Evolutionary conservation across 2,329 filamentous ascomycete species (phyloP).

Genomic region (Cladosporium sp.): DNA sequence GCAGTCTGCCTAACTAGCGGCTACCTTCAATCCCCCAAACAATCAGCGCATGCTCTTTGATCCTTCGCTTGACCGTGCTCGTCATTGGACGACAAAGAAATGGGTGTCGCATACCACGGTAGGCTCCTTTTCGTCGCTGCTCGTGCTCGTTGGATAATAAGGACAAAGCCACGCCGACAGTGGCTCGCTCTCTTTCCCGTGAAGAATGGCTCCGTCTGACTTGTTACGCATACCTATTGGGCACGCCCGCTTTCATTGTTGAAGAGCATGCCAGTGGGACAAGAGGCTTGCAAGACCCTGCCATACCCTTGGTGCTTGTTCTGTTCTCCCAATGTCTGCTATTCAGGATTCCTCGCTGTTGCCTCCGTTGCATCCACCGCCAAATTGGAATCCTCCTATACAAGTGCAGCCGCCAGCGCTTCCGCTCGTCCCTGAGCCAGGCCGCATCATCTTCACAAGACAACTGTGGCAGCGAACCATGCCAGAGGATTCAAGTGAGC

Average conservation of each 20-base stretch:
- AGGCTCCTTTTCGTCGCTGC: slow-evolving; percentile 24
- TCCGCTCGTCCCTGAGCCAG: slow-evolving; percentile 26
- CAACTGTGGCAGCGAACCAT: slow-evolving; percentile 43
- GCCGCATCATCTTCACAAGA: slow-evolving; percentile 40
- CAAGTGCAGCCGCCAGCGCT: slow-evolving; percentile 32
- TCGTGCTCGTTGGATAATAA: slow-evolving; percentile 31
- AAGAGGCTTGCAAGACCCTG: slow-evolving; percentile 36
- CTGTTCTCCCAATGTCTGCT: slow-evolving; percentile 35
- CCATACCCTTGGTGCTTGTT: slow-evolving; percentile 26
- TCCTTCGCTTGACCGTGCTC: slow-evolving; percentile 31
- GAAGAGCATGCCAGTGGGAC: slow-evolving; percentile 37
- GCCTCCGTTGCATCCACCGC: slow-evolving; percentile 21
- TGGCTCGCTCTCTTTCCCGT: slow-evolving; percentile 17
- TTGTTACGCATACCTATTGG: slow-evolving; percentile 36
- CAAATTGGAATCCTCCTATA: slow-evolving; percentile 29
- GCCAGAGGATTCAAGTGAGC: slow-evolving; percentile 35
- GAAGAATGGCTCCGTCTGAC: slow-evolving; percentile 34
- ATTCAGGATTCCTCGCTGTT: slow-evolving; percentile 19
- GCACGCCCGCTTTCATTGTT: slow-evolving; percentile 35
- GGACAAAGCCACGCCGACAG: slow-evolving; percentile 33
- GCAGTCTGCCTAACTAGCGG: slow-evolving; percentile 22
- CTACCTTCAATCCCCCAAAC: slow-evolving; percentile 33
- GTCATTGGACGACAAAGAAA: slow-evolving; percentile 38
- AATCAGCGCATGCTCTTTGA: slow-evolving; percentile 35
- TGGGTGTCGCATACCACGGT: slow-evolving; percentile 33